Evolutionary conservation across 257 asterid species (phyloP).

Genomic region (Oldenlandia corymbosa): DNA sequence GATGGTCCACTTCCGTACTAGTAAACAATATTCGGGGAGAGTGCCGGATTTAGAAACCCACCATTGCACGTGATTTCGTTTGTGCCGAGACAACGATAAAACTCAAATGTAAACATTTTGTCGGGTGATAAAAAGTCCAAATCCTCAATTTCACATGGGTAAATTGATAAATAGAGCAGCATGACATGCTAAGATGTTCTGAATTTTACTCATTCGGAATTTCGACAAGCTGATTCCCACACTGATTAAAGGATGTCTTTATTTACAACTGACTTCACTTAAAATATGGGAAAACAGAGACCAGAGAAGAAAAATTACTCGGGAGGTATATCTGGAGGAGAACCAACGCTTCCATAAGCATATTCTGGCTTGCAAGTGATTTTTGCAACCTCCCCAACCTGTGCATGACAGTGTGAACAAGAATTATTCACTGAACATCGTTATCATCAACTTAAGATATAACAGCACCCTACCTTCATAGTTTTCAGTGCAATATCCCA

Average conservation of each 20-base stretch:
- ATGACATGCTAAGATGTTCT: not conserved
- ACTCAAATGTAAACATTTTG: not conserved
- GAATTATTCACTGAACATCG: not conserved
- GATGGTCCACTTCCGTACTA: too few relatives aligned
- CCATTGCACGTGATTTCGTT: not conserved
- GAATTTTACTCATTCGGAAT: not conserved
- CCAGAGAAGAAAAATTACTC: slow-evolving; percentile 47
- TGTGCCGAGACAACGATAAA: not conserved
- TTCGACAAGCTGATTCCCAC: not conserved
- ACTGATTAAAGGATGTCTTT: not conserved
- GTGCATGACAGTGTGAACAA: slow-evolving; percentile 20
- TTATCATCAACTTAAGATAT: not conserved
- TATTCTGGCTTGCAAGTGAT: slow-evolving; percentile 95
- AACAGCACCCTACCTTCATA: slow-evolving; percentile 64
- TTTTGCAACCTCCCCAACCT: slow-evolving; percentile 92
- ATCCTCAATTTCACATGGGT: not conserved
- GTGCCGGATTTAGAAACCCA: not conserved
- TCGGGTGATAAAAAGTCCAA: not conserved
- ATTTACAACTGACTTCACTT: not conserved
- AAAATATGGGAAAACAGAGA: not conserved
- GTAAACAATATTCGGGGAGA: not conserved
- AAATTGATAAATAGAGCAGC: not conserved
- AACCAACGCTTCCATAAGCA: slow-evolving; percentile 88
- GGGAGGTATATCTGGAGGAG: slow-evolving; percentile 94
- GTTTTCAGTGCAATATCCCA: slow-evolving; percentile 91